Evolutionary conservation across 108 stramenopile genomes (phyloP), one percentile per base, ranked within the genome.

Genomic region (Skeletonema costatum): DNA sequence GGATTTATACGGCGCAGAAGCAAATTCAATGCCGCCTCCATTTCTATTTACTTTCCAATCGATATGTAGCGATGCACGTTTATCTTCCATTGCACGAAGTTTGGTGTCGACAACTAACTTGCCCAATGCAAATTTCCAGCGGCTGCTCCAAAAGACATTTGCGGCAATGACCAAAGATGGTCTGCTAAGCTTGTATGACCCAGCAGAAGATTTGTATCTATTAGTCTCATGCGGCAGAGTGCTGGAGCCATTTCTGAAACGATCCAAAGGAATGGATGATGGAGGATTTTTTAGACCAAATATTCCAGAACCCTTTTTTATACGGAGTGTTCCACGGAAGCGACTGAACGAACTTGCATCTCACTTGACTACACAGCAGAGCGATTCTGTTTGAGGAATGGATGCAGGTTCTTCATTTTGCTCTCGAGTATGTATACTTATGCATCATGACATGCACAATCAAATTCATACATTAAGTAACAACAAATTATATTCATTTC

Each of bases 111-210:
- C 56, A 32, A 73, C 77, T 41, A 64, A 46, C 16, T 25, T 66
- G 12, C 73, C 77, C 38, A 76, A 81, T 31, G 70, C 59, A 25
- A 83, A 64, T 75, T 48, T 72, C 19, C 64, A 66, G 61, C 56
- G 80, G 66, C 66, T 85, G 53, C 19, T 73, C 36, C 63, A 65
- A 64, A 87, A 74, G 17, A 91, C 90, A 6, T 86, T 93, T 71
- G 30, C 66, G 5, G 87, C 87, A 13, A 73, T 93, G 74, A 77
- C 86, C 5, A 80, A 82, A 10, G 92, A 93, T 70, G 90, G 90
- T 10, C 75, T 93, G 41, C 35, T 93, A 13, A 76, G 81, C 66
- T 74, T 90, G 38, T 70, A 72, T 32, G 86, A 93, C 71, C n/a
- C 31, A 9, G 68, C 70, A 25, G 59, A 66, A 33, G 92, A 93